Conservation (phyloP, 768 basidiomycete species). For the Wakefieldia striispora region DNA sequence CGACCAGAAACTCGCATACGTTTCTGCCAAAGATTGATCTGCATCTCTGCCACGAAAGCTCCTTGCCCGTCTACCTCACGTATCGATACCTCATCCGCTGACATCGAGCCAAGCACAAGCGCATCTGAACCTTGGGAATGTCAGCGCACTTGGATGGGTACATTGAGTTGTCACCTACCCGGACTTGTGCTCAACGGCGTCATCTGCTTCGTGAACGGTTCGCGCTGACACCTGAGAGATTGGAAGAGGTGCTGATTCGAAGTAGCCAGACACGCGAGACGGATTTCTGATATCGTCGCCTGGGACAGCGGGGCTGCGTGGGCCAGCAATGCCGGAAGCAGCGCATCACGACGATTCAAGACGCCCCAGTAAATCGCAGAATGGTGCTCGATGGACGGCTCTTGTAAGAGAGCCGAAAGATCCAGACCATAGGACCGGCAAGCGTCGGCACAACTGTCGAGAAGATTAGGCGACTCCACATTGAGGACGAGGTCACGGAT, state of each 20-base stretch:
- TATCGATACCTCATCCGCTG: slow-evolving; percentile 56
- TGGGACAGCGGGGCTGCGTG: slow-evolving; percentile 45
- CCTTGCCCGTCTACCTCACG: slow-evolving; percentile 50
- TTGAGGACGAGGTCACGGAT: slow-evolving; percentile 52
- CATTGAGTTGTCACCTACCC: slow-evolving; percentile 2
- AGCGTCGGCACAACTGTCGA: slow-evolving; percentile 51
- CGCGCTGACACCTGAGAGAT: slow-evolving; percentile 16
- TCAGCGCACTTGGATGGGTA: background rate
- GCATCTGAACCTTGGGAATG: slow-evolving; percentile 44
- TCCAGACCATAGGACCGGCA: slow-evolving; percentile 50
- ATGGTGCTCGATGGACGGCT: slow-evolving; percentile 60
- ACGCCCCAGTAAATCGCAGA: slow-evolving; percentile 75
- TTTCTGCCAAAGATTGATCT: slow-evolving; percentile 60
- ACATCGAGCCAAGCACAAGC: slow-evolving; percentile 39
- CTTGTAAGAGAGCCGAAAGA: slow-evolving; percentile 57
- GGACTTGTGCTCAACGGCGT: slow-evolving; percentile 10
- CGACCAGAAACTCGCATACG: slow-evolving; percentile 63
- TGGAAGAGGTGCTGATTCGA: slow-evolving; percentile 29
- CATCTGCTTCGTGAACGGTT: slow-evolving; percentile 7
- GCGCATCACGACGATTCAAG: slow-evolving; percentile 44
- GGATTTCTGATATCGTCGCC: slow-evolving; percentile 56
- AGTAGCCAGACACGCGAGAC: slow-evolving; percentile 55
- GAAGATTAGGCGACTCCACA: slow-evolving; percentile 16
- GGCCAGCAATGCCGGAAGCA: slow-evolving; percentile 51
- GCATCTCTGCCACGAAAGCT: slow-evolving; percentile 46